Percentiles rank a stretch among this genome's conserved stretches.
phyloP scores from a whole-genome alignment of 148 eudicot genomes.

The Cornus kousa region DNA sequence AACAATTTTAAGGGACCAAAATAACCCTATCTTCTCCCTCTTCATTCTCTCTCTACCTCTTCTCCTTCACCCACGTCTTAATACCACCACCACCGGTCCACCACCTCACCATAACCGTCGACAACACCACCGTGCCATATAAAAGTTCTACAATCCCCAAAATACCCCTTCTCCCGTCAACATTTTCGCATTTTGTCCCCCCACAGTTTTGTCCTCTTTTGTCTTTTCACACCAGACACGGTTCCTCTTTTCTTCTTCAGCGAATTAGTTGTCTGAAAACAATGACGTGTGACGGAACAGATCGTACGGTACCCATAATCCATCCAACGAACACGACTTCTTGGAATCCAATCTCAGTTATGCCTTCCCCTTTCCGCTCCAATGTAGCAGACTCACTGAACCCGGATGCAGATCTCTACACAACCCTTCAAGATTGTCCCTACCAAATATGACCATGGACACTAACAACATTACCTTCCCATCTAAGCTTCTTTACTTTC shows the following conservation, averaged over 20 bases:
- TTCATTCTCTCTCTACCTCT: too few species aligned
- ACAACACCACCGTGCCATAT: not conserved
- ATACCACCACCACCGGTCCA: not conserved
- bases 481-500: too few species aligned
- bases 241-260: not conserved
- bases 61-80: too few species aligned
- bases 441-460: too few species aligned
- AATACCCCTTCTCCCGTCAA: too few species aligned
- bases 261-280: constrained; percentile 16
- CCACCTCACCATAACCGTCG: not conserved
- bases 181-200: too few species aligned
- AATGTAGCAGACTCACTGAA: constrained; percentile 21
- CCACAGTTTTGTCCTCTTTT: not conserved
- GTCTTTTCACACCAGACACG: not conserved
- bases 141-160: not conserved
- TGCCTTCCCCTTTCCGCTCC: constrained; percentile 22
- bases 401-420: constrained; percentile 22
- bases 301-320: constrained; percentile 25
- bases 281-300: constrained; percentile 13
- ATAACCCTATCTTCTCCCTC: too few species aligned
- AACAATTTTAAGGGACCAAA: too few species aligned
- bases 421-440: constrained; percentile 16
- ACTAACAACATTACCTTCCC: too few species aligned
- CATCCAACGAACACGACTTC: constrained; percentile 23
- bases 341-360: constrained; percentile 22